Conservation (phyloP, 2,329 filamentous ascomycete genomes). For the Monosporascus sp. region DNA sequence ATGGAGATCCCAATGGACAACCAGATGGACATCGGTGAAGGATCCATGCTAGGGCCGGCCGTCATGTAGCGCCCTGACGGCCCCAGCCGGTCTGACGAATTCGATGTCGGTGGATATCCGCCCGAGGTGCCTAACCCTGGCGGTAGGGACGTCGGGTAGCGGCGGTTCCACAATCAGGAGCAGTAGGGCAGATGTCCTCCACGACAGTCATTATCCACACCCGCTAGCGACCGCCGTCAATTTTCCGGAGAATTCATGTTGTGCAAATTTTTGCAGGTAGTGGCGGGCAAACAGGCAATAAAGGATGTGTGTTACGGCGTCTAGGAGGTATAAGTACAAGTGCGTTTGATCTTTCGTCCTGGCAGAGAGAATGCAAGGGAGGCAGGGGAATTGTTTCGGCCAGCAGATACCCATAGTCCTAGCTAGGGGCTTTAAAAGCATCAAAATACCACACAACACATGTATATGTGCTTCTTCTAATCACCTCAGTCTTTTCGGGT, state of each 20-base stretch:
- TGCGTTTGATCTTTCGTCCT: not conserved
- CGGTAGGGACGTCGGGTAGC: too few species aligned
- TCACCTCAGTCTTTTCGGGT: not conserved
- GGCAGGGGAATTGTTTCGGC: not conserved
- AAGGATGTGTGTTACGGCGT: not conserved
- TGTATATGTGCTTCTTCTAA: not conserved
- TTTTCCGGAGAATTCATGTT: too few species aligned
- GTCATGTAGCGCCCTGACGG: constrained; percentile 26
- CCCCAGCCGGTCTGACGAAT: not conserved
- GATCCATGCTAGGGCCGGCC: constrained; percentile 28
- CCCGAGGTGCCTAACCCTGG: too few species aligned
- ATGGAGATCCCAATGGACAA: constrained; percentile 35
- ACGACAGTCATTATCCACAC: too few species aligned
- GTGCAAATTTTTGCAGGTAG: not conserved
- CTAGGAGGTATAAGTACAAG: not conserved
- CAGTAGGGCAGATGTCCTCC: too few species aligned
- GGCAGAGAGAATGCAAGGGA: not conserved
- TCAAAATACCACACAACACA: not conserved
- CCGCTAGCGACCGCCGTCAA: too few species aligned
- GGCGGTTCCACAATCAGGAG: too few species aligned
- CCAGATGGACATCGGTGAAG: constrained; percentile 28
- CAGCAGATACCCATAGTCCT: not conserved
- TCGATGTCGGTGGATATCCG: too few species aligned
- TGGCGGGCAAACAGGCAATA: not conserved
- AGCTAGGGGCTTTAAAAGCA: not conserved